Conservation (phyloP, 2,329 filamentous ascomycete genomes). For the Xylariaceae sp. region DNA sequence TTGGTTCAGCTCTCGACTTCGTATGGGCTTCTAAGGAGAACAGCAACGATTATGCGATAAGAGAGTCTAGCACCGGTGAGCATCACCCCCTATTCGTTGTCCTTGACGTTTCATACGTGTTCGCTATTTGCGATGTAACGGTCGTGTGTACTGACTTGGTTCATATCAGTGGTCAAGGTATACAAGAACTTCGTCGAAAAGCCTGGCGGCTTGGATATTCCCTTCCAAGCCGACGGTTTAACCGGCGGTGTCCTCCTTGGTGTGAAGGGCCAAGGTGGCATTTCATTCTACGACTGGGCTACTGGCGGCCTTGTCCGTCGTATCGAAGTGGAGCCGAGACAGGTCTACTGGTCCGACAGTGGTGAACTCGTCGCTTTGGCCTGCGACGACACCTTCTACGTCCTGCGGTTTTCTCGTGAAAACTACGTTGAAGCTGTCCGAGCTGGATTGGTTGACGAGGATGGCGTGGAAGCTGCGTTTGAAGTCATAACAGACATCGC, state of each 20-base stretch:
- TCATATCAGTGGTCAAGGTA: constrained; percentile 62
- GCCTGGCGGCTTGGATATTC: constrained; percentile 80
- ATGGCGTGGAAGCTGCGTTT: constrained; percentile 92
- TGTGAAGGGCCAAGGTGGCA: constrained; percentile 89
- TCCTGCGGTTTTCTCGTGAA: constrained; percentile 85
- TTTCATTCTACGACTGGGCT: constrained; percentile 96
- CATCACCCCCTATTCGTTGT: not conserved
- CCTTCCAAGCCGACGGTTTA: constrained; percentile 89
- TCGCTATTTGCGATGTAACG: not conserved
- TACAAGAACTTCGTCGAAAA: constrained; percentile 98
- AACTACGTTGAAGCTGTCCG: constrained; percentile 81
- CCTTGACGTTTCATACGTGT: no score
- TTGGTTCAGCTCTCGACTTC: constrained; percentile 92
- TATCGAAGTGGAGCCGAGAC: constrained; percentile 72
- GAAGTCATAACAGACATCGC: constrained; percentile 95
- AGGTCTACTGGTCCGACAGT: constrained; percentile 94
- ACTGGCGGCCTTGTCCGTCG: constrained; percentile 81
- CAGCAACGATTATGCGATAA: constrained; percentile 96
- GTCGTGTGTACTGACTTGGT: not conserved
- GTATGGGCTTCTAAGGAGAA: constrained; percentile 96
- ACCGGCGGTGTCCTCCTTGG: constrained; percentile 85
- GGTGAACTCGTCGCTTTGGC: constrained; percentile 89
- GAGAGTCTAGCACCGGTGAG: constrained; percentile 77
- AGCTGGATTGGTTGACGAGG: constrained; percentile 74
- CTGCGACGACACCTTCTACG: constrained; percentile 93